Evolutionary conservation across 805 yeast species (phyloP), one percentile per base, ranked within the genome.

Genomic region (Ogataea methylovora): DNA sequence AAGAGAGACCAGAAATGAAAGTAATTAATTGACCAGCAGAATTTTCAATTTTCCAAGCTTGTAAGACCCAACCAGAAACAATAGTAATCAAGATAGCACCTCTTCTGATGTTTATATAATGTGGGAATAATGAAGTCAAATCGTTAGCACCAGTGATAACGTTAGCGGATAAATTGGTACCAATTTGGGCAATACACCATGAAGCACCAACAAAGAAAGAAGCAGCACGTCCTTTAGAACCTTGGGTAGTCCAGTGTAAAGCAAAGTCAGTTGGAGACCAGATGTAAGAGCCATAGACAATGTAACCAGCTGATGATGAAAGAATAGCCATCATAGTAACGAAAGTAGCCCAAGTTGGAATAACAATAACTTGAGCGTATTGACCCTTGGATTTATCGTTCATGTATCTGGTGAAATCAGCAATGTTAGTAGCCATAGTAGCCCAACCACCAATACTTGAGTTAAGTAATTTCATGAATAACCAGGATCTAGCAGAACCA

Each of bases 61-160:
- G 63, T 16, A 55, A 45, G 8, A 51, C 57, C 65, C 65, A 60
- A 1, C 64, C 65, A 33, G 63, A 46, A 9, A 51, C 42, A 4
- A 62, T 47, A 5, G 54, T 50, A 33, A 53, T 44, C 10, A 54
- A 36, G 42, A 57, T 55, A 6, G 60, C 56, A 23, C 83, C 84
- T 46, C 84, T 66, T 49, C 75, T 63, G 35, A 75, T 73, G 54
- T 69, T 76, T 45, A 77, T 53, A 57, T 64, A 76, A 33, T 69
- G 67, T 7, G 84, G 84, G 37, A 73, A 63, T 47, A 76, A 53
- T 1, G 76, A 67, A 7, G 77, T 61, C 41, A 73, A 60, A 47
- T 76, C 84, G 14, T 76, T 74, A 32, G 76, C 76, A 38, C 73
- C 72, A 3, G 78, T 65, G 30, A 76, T 64, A n/a, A 79, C 72